Evolutionary conservation across 2,329 filamentous ascomycete genomes (phyloP), one percentile per base, ranked within the genome.

Genomic region (Colletotrichum graminicola): DNA sequence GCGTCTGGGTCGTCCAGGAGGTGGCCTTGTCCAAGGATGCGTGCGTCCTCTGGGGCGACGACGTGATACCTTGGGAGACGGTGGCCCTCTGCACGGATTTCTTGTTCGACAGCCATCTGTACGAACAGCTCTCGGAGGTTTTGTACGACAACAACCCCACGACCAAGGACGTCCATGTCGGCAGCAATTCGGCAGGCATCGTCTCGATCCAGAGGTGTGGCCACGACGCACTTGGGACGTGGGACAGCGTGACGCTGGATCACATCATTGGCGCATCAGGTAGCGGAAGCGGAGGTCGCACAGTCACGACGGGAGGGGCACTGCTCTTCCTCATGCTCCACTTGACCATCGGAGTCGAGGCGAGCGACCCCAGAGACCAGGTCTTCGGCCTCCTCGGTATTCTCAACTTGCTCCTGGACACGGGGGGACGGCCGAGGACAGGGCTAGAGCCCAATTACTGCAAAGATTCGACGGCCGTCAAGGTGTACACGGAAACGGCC

Each of bases 1-100:
- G 73, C 12, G 72, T 73, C 3, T 74, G 72, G 73, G 66, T 74
- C 7, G 73, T 74, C 16, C 72, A 74, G 39, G 73, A 74, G 34
- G 69, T 72, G 5, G 70, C 73, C 6, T 52, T 74, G 6, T 64
- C 65, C 12, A 62, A 45, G 18, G 73, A 74, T 26, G 66, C 70
- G 5, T 61, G 49, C 41, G 51, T 74, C 2, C 47, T 74, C 43
- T 74, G 73, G 64, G 72, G 72, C 16, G 39, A 60, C 47, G 56
- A 62, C 21, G 21, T 54, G 0, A 47, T 72, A 18, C 66, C 72
- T 3, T 74, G 73, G 68, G 56, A 73, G 23, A 66, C 59, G 5
- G 60, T 71, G 23, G 65, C 68, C 8, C 32, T 43, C 41, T 67
- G 64, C 60, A 62, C 64, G n/a, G 68, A 62, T 16, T 71, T 71